Evolutionary conservation across 345 rosid species (phyloP).

Genomic region (Mercurialis annua): DNA sequence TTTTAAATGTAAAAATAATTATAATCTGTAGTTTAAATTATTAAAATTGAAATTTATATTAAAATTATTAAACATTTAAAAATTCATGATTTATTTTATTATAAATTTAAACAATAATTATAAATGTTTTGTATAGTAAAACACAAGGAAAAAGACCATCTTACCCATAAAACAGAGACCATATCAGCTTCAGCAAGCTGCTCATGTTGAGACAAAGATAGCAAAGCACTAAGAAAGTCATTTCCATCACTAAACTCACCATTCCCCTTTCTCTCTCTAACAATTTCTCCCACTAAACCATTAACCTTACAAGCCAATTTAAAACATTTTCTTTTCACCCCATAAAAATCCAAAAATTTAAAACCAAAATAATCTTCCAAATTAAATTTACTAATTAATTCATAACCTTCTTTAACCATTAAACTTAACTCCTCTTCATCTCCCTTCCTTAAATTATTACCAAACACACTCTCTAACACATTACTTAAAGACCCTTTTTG

Average conservation of each 20-base stretch:
- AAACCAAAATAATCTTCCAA: constrained; percentile 55
- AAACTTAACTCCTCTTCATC: constrained; percentile 32
- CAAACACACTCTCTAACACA: constrained; percentile 51
- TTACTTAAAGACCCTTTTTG: constrained; percentile 48
- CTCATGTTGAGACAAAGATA: constrained; percentile 54
- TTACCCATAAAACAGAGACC: constrained; percentile 65
- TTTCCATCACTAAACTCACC: constrained; percentile 15
- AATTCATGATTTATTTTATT: no score
- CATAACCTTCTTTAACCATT: constrained; percentile 59
- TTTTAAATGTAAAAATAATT: no score
- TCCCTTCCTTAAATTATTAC: constrained; percentile 22
- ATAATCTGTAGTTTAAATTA: no score
- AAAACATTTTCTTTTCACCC: constrained; percentile 56
- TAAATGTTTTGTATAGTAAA: no score
- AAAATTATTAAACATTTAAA: no score
- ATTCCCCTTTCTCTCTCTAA: constrained; percentile 31
- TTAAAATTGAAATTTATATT: no score
- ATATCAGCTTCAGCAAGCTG: constrained; percentile 44
- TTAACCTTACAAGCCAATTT: constrained; percentile 41
- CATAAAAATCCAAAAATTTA: constrained; percentile 48
- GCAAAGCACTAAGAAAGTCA: constrained; percentile 52
- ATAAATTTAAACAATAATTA: no score
- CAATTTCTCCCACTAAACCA: constrained; percentile 35
- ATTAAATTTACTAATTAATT: constrained; percentile 41
- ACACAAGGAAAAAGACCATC: neutral